Evolutionary conservation across 129 eudicot species (phyloP), one percentile per base, ranked within the genome.

Genomic region (Tagetes erecta): DNA sequence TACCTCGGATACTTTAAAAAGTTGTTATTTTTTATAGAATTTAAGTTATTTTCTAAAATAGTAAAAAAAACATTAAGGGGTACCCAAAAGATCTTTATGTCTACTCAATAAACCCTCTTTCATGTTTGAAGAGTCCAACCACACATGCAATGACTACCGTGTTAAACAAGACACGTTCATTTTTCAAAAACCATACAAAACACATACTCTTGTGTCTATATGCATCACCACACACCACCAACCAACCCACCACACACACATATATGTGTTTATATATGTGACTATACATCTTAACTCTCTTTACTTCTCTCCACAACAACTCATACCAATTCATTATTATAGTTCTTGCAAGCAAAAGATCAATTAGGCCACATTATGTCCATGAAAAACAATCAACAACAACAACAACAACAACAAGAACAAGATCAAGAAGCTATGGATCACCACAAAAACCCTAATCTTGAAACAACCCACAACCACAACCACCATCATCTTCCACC

Each of bases 131-230:
- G 9, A 31, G 73, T 71, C 59, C 58, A 74, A 75, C 92, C 94
- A 84, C 89, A 87, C 73, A 85, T 78, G 84, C 45, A 78, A 72
- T 31, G 58, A 78, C 65, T 83, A 83, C 81, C 78, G 73, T 69
- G 53, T 74, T 75, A 67, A 78, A 75, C 45, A 75, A 65, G 83
- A 84, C 97, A 94, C 97, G 96, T 87, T 79, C 75, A 73, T 42
- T 88, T 80, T 81, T 85, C 86, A 78, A 34, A 27, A 85, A 83
- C 96, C 96, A 93, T 86, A 86, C 88, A 87, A 80, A 51, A 55
- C 73, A 57, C 37, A 68, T 73, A 55, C 72, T 71, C 68, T 51
- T 52, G 66, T 64, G 71, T 37, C 86, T 73, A 80, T 86, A 91
- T 89, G 95, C 86, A 73, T 42, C 66, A 83, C 66, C 85, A 80